Conservation (phyloP, 2,329 filamentous ascomycete species). For the Xylogone sp. region DNA sequence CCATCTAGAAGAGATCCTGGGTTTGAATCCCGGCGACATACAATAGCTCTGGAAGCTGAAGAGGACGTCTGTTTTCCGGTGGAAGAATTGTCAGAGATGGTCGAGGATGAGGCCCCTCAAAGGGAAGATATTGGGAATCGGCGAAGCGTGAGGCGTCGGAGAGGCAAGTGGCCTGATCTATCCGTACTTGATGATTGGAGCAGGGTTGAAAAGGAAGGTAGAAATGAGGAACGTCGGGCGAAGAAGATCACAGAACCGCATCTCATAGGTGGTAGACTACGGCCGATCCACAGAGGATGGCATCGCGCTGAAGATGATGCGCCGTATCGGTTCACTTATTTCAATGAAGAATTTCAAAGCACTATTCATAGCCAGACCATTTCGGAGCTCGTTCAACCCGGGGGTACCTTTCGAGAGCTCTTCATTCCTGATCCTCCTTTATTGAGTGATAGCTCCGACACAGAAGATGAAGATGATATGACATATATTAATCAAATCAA, state of each 20-base stretch:
- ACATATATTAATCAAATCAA: slow-evolving; percentile 24
- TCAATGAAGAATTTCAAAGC: slow-evolving; percentile 94
- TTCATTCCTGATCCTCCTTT: slow-evolving; percentile 85
- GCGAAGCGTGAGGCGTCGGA: slow-evolving; percentile 44
- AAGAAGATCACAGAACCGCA: slow-evolving; percentile 95
- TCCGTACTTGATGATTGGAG: slow-evolving; percentile 85
- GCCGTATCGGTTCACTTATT: slow-evolving; percentile 95
- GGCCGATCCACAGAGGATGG: slow-evolving; percentile 78
- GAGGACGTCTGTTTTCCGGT: slow-evolving; percentile 92
- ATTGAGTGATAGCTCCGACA: slow-evolving; percentile 66
- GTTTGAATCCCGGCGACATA: slow-evolving; percentile 45
- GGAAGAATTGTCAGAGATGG: slow-evolving; percentile 74
- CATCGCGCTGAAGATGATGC: slow-evolving; percentile 83
- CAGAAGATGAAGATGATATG: slow-evolving; percentile 56
- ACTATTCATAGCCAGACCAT: slow-evolving; percentile 97
- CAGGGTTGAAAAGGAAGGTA: slow-evolving; percentile 81
- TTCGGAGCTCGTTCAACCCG: slow-evolving; percentile 84
- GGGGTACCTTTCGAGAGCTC: slow-evolving; percentile 77
- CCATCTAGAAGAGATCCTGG: slow-evolving; percentile 16
- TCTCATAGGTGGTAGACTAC: slow-evolving; percentile 82
- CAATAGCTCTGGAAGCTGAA: slow-evolving; percentile 62
- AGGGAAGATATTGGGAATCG: slow-evolving; percentile 39
- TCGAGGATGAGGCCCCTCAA: slow-evolving; percentile 65
- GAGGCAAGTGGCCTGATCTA: slow-evolving; percentile 82
- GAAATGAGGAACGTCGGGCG: slow-evolving; percentile 75